Evolutionary conservation across 176 grass and related monocot species (phyloP).

Genomic region (Pontederia paniculata): DNA sequence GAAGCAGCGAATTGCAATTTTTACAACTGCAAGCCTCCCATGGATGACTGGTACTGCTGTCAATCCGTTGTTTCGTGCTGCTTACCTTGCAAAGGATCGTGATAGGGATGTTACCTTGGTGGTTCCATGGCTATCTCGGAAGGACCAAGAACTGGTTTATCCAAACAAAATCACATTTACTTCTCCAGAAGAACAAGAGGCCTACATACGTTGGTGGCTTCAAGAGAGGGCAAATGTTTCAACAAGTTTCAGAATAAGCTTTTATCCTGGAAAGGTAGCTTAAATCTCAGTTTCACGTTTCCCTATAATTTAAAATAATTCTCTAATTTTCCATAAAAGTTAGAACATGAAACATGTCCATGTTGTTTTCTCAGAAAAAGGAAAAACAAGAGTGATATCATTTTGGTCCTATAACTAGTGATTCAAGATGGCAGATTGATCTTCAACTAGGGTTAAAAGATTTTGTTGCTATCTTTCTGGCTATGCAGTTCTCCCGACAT

Average conservation of each 20-base stretch:
- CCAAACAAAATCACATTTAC: slow-evolving; percentile 73
- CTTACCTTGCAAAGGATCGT: slow-evolving; percentile 67
- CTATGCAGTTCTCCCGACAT: slow-evolving; percentile 59
- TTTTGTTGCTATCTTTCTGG: neutral
- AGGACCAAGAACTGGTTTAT: slow-evolving; percentile 76
- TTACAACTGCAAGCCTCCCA: slow-evolving; percentile 84
- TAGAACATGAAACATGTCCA: too few species aligned
- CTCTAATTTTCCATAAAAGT: slow-evolving; percentile 1
- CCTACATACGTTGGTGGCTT: slow-evolving; percentile 64
- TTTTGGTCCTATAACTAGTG: too few species aligned
- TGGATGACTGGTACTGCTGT: slow-evolving; percentile 98
- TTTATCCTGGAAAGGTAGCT: slow-evolving; percentile 87
- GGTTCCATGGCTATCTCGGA: slow-evolving; percentile 73
- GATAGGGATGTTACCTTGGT: slow-evolving; percentile 61
- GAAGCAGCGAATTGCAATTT: slow-evolving; percentile 63
- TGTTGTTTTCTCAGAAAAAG: too few species aligned
- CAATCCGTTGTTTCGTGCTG: slow-evolving; percentile 83
- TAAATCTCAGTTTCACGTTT: too few species aligned
- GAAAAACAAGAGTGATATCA: too few species aligned
- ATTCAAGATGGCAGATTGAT: too few species aligned
- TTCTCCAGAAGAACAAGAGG: slow-evolving; percentile 55
- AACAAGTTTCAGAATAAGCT: slow-evolving; percentile 51
- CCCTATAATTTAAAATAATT: too few species aligned
- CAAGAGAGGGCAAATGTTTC: slow-evolving; percentile 50
- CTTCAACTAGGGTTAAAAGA: neutral